Evolutionary conservation across 371 early-diverging fungal genomes (phyloP).

Genomic region (Mucor irregularis): DNA sequence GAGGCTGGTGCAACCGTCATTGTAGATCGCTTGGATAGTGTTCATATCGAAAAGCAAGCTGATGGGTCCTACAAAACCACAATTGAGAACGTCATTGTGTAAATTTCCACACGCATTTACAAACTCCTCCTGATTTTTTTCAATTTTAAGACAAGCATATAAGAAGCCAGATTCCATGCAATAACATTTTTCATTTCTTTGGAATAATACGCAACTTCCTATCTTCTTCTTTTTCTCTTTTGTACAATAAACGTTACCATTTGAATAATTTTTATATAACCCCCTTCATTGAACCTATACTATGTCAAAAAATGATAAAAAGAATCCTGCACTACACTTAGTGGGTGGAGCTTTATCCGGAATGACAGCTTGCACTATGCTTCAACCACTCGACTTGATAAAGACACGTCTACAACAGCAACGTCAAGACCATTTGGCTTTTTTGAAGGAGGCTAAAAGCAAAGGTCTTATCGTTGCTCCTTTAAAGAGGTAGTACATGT

Average conservation of each 20-base stretch:
- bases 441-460: constrained; percentile 46
- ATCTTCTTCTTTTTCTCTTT: no score
- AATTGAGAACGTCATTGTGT: background rate
- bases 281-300: no score
- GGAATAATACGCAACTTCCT: no score
- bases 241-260: no score
- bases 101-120: no score
- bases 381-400: constrained; percentile 93
- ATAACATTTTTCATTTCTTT: no score
- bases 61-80: constrained; percentile 13
- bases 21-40: constrained; percentile 50
- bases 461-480: constrained; percentile 35
- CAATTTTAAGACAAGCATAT: no score
- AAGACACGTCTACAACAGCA: constrained; percentile 85
- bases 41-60: constrained; percentile 32
- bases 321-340: constrained; percentile 58
- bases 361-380: constrained; percentile 73
- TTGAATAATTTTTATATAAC: no score
- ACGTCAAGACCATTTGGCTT: constrained; percentile 53
- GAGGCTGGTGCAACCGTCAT: constrained; percentile 60
- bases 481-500: constrained; percentile 26
- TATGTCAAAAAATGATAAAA: constrained; percentile 26
- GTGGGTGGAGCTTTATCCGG: constrained; percentile 84
- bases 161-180: no score
- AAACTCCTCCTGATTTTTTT: no score